A percentile compares a stretch with the other conserved stretches of the same genome.
These are phyloP conservation scores for Xylariaceae sp. DNA, from an alignment of 2,329 filamentous ascomycete genomes.

Conservation along the genomic window DNA sequence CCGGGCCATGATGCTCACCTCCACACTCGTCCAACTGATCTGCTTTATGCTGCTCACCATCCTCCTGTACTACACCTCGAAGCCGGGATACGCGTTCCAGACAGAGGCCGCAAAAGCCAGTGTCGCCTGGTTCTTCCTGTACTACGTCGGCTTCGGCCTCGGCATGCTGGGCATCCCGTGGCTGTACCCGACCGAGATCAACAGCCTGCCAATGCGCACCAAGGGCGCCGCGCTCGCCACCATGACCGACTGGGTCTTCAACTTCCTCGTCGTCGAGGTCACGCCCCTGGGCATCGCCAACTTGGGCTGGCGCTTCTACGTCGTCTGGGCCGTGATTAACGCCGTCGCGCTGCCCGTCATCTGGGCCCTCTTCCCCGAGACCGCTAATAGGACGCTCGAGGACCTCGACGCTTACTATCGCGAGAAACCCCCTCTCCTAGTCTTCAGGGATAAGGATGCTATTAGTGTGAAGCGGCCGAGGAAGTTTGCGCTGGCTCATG, in stretches of 20 bases:
- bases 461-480: slow-evolving; percentile 17
- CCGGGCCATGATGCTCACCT: slow-evolving; percentile 29
- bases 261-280: slow-evolving; percentile 30
- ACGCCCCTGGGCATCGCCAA: slow-evolving; percentile 32
- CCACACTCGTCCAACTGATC: slow-evolving; percentile 23
- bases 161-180: slow-evolving; percentile 35
- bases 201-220: slow-evolving; percentile 35
- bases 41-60: slow-evolving; percentile 29
- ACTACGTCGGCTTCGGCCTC: slow-evolving; percentile 28
- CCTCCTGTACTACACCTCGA: slow-evolving; percentile 22
- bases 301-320: slow-evolving; percentile 45
- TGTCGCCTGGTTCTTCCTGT: slow-evolving; percentile 30
- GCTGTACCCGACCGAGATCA: slow-evolving; percentile 39
- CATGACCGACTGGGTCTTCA: slow-evolving; percentile 33
- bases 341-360: slow-evolving; percentile 38
- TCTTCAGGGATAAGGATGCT: slow-evolving; percentile 22
- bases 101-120: slow-evolving; percentile 24
- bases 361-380: slow-evolving; percentile 42
- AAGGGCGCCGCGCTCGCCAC: slow-evolving; percentile 34
- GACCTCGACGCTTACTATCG: slow-evolving; percentile 26
- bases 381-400: slow-evolving; percentile 25
- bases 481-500: slow-evolving; percentile 16
- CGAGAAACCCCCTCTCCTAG: slow-evolving; percentile 23
- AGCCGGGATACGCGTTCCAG: slow-evolving; percentile 16
- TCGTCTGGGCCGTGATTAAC: slow-evolving; percentile 44